Evolutionary conservation across 345 rosid species (phyloP).

Genomic region (Camelina sativa): DNA sequence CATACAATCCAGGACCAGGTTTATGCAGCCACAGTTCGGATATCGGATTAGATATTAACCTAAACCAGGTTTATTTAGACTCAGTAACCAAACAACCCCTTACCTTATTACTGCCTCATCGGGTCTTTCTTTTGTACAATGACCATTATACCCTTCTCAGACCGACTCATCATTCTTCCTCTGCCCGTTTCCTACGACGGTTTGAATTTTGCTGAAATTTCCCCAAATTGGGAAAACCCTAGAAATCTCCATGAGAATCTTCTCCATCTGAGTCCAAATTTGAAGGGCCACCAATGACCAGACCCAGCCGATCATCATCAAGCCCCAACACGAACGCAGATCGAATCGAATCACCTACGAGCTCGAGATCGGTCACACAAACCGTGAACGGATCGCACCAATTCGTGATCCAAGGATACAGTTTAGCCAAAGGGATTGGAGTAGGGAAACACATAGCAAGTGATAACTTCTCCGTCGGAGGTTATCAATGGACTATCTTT

Average conservation of each 20-base stretch:
- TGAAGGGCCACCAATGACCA: neutral
- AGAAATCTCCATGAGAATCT: neutral
- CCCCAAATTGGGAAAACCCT: neutral
- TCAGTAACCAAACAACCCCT: neutral
- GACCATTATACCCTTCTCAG: neutral
- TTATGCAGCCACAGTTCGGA: too few relatives aligned
- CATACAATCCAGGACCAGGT: too few relatives aligned
- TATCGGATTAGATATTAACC: neutral
- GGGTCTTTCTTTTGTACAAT: neutral
- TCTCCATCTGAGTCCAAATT: neutral
- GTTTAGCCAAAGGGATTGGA: slow-evolving; percentile 81
- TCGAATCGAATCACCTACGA: slow-evolving; percentile 40
- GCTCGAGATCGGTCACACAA: slow-evolving; percentile 68
- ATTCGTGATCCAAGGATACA: slow-evolving; percentile 79
- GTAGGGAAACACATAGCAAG: slow-evolving; percentile 79
- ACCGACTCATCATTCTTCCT: neutral
- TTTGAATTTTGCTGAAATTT: neutral
- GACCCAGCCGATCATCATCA: neutral
- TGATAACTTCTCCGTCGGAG: slow-evolving; percentile 81
- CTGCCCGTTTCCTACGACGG: neutral
- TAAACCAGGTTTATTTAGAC: neutral
- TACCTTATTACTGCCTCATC: too few relatives aligned
- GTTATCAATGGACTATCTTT: slow-evolving; percentile 89
- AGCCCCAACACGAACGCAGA: slow-evolving; percentile 25
- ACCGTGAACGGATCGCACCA: slow-evolving; percentile 82